These are phyloP conservation scores for Debaryomyces singareniensis DNA, from an alignment of 1,139 yeast species.

Conservation along the genomic window DNA sequence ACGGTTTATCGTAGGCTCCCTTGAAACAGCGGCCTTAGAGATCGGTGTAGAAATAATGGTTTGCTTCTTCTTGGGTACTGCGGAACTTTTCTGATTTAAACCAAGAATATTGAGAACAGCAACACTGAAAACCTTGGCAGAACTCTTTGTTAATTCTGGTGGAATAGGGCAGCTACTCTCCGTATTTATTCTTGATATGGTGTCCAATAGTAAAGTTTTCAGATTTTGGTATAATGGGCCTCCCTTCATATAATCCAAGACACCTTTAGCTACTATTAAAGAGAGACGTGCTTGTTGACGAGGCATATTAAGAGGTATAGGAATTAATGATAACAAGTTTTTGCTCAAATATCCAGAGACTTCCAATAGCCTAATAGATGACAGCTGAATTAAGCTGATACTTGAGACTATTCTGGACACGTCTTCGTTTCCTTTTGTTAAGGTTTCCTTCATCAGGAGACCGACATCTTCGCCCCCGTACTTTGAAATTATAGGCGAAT, in stretches of 20 bases:
- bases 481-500: slow-evolving; percentile 63
- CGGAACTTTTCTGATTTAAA: slow-evolving; percentile 17
- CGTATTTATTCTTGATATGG: slow-evolving; percentile 41
- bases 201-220: slow-evolving; percentile 45
- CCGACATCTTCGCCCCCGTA: slow-evolving; percentile 42
- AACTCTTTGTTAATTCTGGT: slow-evolving; percentile 53
- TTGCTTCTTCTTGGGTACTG: slow-evolving; percentile 12
- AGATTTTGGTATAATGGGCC: slow-evolving; percentile 74
- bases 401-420: slow-evolving; percentile 24
- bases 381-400: slow-evolving; percentile 66
- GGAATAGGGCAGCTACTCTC: slow-evolving; percentile 51
- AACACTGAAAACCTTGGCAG: slow-evolving; percentile 49
- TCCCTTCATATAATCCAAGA: slow-evolving; percentile 76
- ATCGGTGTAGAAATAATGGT: slow-evolving; percentile 15
- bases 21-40: slow-evolving; percentile 18
- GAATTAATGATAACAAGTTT: slow-evolving; percentile 39
- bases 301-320: slow-evolving; percentile 68
- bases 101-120: slow-evolving; percentile 51
- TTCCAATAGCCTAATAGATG: slow-evolving; percentile 61
- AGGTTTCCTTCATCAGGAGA: slow-evolving; percentile 32
- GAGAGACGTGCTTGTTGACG: slow-evolving; percentile 65
- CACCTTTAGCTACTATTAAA: slow-evolving; percentile 69
- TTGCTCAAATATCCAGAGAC: slow-evolving; percentile 41
- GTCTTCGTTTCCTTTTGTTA: slow-evolving; percentile 22
- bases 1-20: slow-evolving; percentile 9